A percentile compares a stretch with the other conserved stretches of the same genome.
Evolutionary conservation across 2,329 filamentous ascomycete species (phyloP).

Genomic region (Zymoseptoria passerinii): DNA sequence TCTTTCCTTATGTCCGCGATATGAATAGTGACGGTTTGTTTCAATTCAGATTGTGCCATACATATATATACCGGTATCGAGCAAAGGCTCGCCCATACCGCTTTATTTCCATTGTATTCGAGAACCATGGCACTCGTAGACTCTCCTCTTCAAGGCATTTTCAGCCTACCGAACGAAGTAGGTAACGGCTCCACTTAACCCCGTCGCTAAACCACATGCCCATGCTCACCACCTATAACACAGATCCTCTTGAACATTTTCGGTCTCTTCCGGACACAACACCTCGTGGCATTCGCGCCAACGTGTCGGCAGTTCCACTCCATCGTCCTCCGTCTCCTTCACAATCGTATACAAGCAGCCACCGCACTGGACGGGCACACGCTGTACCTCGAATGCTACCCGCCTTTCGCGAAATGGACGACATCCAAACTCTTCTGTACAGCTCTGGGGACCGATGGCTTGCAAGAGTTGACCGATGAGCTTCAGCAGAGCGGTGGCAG

Average conservation of each 20-base stretch:
- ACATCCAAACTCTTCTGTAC: constrained; percentile 63
- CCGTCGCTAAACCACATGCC: neutral
- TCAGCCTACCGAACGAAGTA: constrained; percentile 29
- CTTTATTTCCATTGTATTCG: neutral
- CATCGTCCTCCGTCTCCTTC: constrained; percentile 54
- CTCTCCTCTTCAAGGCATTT: constrained; percentile 11
- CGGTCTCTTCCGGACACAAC: constrained; percentile 33
- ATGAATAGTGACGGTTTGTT: neutral
- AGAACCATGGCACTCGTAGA: neutral
- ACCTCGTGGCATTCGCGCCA: constrained; percentile 46
- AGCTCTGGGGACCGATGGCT: constrained; percentile 55
- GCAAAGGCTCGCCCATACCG: neutral
- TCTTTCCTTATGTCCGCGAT: neutral
- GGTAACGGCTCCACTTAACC: neutral
- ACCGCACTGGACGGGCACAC: constrained; percentile 52
- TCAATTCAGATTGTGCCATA: neutral
- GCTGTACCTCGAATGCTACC: constrained; percentile 70
- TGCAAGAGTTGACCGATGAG: constrained; percentile 37
- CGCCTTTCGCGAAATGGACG: constrained; percentile 59
- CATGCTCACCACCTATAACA: constrained; percentile 4
- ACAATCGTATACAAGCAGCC: constrained; percentile 54
- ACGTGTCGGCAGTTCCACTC: constrained; percentile 57
- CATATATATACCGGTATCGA: neutral
- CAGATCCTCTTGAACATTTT: constrained; percentile 40
- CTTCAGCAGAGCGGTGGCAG: constrained; percentile 28